Conservation (phyloP, 805 yeast genomes). For the Saturnispora gosingensis region DNA sequence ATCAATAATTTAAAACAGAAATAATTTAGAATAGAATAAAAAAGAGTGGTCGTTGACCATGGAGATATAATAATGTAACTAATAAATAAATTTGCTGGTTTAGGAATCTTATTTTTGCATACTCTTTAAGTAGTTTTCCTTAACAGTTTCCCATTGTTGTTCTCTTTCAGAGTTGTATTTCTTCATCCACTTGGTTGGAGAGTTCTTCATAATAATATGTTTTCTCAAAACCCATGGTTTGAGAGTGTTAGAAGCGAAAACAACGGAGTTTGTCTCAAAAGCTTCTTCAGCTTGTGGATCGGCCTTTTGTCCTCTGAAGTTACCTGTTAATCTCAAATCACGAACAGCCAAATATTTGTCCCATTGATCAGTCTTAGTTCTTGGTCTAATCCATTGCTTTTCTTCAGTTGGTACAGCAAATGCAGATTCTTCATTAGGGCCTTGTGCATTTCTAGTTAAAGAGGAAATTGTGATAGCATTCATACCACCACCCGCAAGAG, state of each 20-base stretch:
- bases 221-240: constrained; percentile 32
- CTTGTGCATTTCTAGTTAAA: constrained; percentile 27
- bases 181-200: constrained; percentile 30
- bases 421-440: constrained; percentile 27
- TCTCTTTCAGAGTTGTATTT: constrained; percentile 28
- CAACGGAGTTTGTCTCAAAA: constrained; percentile 60
- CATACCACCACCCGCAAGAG: constrained; percentile 46
- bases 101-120: constrained; percentile 23
- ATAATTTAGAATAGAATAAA: constrained; percentile 2
- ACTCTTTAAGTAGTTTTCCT: constrained; percentile 29
- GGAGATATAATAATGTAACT: constrained; percentile 10
- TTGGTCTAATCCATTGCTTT: constrained; percentile 44
- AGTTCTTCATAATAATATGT: constrained; percentile 32
- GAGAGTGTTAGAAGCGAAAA: constrained; percentile 24
- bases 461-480: constrained; percentile 25
- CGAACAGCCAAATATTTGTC: constrained; percentile 54
- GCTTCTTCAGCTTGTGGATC: constrained; percentile 58
- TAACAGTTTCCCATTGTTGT: constrained; percentile 25
- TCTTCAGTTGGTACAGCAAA: constrained; percentile 33
- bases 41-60: constrained; percentile 3
- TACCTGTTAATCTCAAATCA: constrained; percentile 71
- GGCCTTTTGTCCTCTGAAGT: constrained; percentile 57
- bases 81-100: constrained; percentile 10
- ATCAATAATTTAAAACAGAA: neutral
- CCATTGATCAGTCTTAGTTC: constrained; percentile 46